These are phyloP conservation scores for Phytopythium litorale DNA, from an alignment of 352 stramenopile genomes.

Conservation along the genomic window DNA sequence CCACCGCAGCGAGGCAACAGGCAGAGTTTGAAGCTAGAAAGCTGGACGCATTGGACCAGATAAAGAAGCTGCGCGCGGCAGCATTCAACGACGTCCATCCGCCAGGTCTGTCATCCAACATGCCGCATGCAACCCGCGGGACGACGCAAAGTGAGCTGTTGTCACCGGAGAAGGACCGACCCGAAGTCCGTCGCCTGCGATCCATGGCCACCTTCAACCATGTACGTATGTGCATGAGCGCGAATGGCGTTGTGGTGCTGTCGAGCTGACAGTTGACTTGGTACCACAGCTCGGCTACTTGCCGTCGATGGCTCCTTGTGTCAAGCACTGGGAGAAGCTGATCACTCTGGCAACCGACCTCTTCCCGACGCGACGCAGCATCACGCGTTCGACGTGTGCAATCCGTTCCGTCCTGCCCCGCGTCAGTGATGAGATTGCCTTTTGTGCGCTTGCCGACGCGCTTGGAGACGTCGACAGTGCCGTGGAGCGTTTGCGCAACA, in stretches of 20 bases:
- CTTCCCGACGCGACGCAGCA: slow-evolving; percentile 42
- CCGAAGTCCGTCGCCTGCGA: slow-evolving; percentile 49
- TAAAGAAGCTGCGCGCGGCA: slow-evolving; percentile 16
- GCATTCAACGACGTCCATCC: not conserved
- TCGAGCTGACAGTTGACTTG: not conserved
- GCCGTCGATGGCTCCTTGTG: slow-evolving; percentile 36
- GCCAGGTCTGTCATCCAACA: not conserved
- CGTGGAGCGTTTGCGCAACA: slow-evolving; percentile 48
- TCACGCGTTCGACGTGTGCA: slow-evolving; percentile 16
- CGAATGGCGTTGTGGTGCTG: not conserved
- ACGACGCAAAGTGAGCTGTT: slow-evolving; percentile 35
- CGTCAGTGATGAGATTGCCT: slow-evolving; percentile 46
- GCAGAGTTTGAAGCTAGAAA: slow-evolving; percentile 14
- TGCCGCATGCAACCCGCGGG: slow-evolving; percentile 5
- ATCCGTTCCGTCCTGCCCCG: slow-evolving; percentile 39
- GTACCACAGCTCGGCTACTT: slow-evolving; percentile 50
- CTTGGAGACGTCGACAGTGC: slow-evolving; percentile 41
- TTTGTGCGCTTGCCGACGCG: slow-evolving; percentile 55
- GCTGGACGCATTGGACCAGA: slow-evolving; percentile 17
- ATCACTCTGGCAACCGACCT: slow-evolving; percentile 36
- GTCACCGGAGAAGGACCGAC: slow-evolving; percentile 36
- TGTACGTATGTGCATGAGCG: slow-evolving; percentile 13
- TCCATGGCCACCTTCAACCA: slow-evolving; percentile 59
- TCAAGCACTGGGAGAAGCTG: slow-evolving; percentile 59
- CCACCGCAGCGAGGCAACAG: not conserved